These are phyloP conservation scores for Vitis hybrid DNA, from an alignment of 177 flowering plant species.

Conservation along the genomic window DNA sequence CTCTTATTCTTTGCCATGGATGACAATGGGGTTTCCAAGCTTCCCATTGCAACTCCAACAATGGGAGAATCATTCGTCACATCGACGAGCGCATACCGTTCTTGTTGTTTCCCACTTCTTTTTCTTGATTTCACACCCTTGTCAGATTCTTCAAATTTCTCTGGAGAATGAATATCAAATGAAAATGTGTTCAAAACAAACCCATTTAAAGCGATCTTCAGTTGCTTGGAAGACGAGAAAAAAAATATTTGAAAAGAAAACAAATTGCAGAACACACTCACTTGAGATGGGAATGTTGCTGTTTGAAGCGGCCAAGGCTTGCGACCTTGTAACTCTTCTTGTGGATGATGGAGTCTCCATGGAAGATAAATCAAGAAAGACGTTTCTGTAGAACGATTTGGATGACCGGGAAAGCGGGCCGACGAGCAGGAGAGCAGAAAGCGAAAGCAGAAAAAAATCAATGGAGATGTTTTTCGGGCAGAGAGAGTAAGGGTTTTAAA, in stretches of 20 bases:
- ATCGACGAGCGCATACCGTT: conserved; percentile 63
- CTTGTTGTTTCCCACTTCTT: conserved; percentile 36
- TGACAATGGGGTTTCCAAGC: conserved; percentile 56
- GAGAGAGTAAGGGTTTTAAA: conserved; percentile 15
- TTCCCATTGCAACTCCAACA: conserved; percentile 70
- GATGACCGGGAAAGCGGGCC: background rate
- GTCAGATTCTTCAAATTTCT: conserved; percentile 49
- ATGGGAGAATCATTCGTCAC: conserved; percentile 91
- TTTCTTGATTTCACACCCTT: conserved; percentile 43
- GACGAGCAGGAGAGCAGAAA: background rate
- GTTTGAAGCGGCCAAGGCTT: conserved; percentile 29
- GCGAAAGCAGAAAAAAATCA: background rate
- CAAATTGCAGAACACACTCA: conserved; percentile 16
- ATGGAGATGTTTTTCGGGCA: conserved; percentile 6
- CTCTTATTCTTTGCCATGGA: conserved; percentile 31
- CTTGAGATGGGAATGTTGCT: conserved; percentile 36
- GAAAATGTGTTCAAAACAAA: conserved; percentile 4
- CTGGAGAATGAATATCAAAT: conserved; percentile 24
- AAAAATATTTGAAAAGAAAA: too few species aligned
- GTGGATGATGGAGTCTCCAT: conserved; percentile 73
- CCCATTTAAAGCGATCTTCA: too few species aligned
- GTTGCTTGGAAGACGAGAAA: too few species aligned
- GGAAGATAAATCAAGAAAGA: conserved; percentile 3
- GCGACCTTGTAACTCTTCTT: conserved; percentile 65
- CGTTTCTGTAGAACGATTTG: background rate